Conservation (phyloP, 495 filamentous ascomycete genomes). For the Aspergillus olivimuriae region DNA sequence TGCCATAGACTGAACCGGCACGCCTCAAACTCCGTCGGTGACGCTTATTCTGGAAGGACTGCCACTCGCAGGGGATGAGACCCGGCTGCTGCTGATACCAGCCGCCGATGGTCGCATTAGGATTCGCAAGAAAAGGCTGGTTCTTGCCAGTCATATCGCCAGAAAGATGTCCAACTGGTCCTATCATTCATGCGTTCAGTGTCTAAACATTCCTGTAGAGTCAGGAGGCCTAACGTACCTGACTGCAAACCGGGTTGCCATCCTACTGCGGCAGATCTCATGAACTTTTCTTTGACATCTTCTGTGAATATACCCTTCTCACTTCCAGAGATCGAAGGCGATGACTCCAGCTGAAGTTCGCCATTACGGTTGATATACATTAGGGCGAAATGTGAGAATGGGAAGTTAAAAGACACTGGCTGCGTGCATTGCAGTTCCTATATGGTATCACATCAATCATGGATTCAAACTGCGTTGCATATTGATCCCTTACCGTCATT, state of each 20-base stretch:
- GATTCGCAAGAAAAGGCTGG: too few species aligned
- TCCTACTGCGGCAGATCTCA: constrained; percentile 22
- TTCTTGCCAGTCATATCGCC: too few species aligned
- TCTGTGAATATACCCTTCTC: constrained; percentile 35
- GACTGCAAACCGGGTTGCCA: constrained; percentile 14
- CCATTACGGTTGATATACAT: constrained; percentile 37
- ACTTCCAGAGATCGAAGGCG: constrained; percentile 30
- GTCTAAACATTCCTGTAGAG: too few species aligned
- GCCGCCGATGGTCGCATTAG: too few species aligned
- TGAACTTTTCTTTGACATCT: constrained; percentile 32
- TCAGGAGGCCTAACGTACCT: constrained; percentile 14
- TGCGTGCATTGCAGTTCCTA: constrained; percentile 17
- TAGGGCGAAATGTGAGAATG: constrained; percentile 34
- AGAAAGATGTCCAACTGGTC: too few species aligned
- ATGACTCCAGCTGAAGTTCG: constrained; percentile 26
- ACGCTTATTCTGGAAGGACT: constrained; percentile 25
- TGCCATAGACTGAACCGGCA: constrained; percentile 5
- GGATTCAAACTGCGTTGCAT: not conserved
- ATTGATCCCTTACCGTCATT: constrained; percentile 10
- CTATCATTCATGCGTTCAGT: too few species aligned
- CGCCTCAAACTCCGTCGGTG: constrained; percentile 23
- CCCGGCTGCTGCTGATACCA: constrained; percentile 20
- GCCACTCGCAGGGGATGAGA: constrained; percentile 36
- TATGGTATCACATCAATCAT: constrained; percentile 5
- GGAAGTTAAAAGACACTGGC: constrained; percentile 14